These are phyloP conservation scores for Globisporangium apiculatum DNA, from an alignment of 352 stramenopile genomes.

Conservation along the genomic window DNA sequence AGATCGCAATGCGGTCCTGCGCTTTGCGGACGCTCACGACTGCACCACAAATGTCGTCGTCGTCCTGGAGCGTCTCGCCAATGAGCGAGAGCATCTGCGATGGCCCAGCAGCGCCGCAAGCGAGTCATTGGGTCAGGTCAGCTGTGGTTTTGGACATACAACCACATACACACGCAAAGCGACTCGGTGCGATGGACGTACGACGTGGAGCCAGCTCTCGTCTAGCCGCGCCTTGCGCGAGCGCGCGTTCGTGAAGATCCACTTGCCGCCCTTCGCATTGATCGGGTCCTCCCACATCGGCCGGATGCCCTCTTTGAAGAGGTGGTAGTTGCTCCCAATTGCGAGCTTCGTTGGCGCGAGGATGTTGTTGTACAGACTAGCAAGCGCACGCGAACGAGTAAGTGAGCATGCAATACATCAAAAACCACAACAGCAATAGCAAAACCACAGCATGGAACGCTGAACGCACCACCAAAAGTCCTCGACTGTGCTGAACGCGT, in stretches of 20 bases:
- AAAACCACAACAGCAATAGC: not conserved
- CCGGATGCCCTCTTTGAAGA: conserved; percentile 95
- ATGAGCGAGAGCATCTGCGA: conserved; percentile 91
- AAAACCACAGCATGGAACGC: not conserved
- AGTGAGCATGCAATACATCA: too few relatives aligned
- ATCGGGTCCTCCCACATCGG: conserved; percentile 97
- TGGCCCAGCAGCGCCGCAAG: not conserved
- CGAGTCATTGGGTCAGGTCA: not conserved
- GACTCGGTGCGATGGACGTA: conserved; percentile 23
- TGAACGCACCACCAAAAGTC: conserved; percentile 92
- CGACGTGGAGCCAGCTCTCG: conserved; percentile 94
- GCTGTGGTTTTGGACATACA: too few relatives aligned
- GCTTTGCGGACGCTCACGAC: conserved; percentile 94
- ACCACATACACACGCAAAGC: not conserved
- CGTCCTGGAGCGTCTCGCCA: conserved; percentile 92
- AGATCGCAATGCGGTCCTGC: conserved; percentile 95
- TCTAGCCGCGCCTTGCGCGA: conserved; percentile 89
- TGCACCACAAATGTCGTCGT: conserved; percentile 92
- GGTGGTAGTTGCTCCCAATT: conserved; percentile 94
- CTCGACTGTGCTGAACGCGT: conserved; percentile 93
- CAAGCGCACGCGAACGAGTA: not conserved
- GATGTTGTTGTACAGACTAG: conserved; percentile 93
- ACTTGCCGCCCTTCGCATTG: conserved; percentile 95
- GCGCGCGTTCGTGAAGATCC: conserved; percentile 94
- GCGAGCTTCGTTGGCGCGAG: conserved; percentile 83